Evolutionary conservation across 768 basidiomycete genomes (phyloP), one percentile per base, ranked within the genome.

Genomic region (Clathrus columnatus): DNA sequence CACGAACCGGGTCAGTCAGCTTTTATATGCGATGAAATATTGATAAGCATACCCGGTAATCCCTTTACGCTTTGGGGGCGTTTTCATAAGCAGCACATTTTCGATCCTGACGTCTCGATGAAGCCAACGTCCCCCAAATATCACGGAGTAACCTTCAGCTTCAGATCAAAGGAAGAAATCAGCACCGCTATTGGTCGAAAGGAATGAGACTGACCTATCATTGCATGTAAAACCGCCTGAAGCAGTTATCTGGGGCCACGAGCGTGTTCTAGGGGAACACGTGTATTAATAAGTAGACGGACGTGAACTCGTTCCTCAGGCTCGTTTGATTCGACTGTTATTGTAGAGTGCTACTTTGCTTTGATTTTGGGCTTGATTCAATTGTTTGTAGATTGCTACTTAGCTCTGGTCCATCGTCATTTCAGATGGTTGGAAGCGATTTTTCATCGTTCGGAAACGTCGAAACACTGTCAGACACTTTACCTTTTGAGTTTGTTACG

Each of bases 31-130:
- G 14, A 4, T n/a, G 16, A 23, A 51, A 18, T 42, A 32, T 7
- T 18, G 24, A 21, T 10, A n/a, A 5, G 41, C 50, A 18, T 51
- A 51, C 50, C 26, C 50, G 4, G 6, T n/a, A 14, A 51, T 41
- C 17, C n/a, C 20, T 5, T 51, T 20, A 24, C 50, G 27, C 17
- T 36, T n/a, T 8, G 30, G 14, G 10, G 36, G 36, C 36, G 36
- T 36, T 36, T 57, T 27, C 36, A 57, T 45, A 11, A 51, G 17
- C 51, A 54, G 26, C 8, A 57, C 32, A 27, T 54, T 54, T 21
- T 50, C 51, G 16, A 43, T 44, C 24, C 51, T 57, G 16, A 57
- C 51, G 17, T 57, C 56, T n/a, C 50, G 29, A 30, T 57, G 56
- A 41, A 57, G 32, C 29, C 29, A 54, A 5, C 56, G 51, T 4